Evolutionary conservation across 768 basidiomycete genomes (phyloP), one percentile per base, ranked within the genome.

Genomic region (Leccinum incarnatum): DNA sequence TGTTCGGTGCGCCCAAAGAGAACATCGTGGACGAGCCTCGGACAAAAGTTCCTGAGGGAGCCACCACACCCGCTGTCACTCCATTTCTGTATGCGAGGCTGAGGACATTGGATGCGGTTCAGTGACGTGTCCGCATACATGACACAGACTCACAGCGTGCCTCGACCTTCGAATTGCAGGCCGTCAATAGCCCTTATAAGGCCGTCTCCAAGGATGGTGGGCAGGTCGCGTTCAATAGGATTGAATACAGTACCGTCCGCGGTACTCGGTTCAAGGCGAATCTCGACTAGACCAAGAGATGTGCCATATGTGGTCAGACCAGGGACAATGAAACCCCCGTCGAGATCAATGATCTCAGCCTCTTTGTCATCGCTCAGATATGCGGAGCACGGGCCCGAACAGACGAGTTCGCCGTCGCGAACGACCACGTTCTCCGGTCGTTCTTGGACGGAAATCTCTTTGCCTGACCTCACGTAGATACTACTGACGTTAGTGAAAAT

Each of bases 251-350:
- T 57, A 3, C 92, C 93, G 68, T 94, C 90, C 42, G 76, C 81
- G 0, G 91, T 93, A 2, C 84, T 84, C 11, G 79, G 72, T 70
- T 94, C 93, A 50, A 78, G 71, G 30, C 76, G 68, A 27, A 95
- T 93, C 63, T 89, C 84, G 56, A 83, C 78, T 54, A 92, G 68
- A 1, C 92, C 93, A 8, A 95, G 71, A 11, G 81, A 78, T 25
- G 87, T 81, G 1, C 93, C 93, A 61, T 84, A 91, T 2, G 86
- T 83, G 14, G 87, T 80, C 51, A 93, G 72, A 1, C 86, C 88
- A 2, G 92, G 88, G 77, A 77, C 74, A 51, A 88, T 82, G 0
- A 80, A 79, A 3, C 93, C 93, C 1, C 88, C 89, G 58, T 85
- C 75, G 12, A 95, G 79, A 70, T 94, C 83, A 37, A 94, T 71